Conservation (phyloP, 345 rosid species). For the Rhodomyrtus tomentosa region DNA sequence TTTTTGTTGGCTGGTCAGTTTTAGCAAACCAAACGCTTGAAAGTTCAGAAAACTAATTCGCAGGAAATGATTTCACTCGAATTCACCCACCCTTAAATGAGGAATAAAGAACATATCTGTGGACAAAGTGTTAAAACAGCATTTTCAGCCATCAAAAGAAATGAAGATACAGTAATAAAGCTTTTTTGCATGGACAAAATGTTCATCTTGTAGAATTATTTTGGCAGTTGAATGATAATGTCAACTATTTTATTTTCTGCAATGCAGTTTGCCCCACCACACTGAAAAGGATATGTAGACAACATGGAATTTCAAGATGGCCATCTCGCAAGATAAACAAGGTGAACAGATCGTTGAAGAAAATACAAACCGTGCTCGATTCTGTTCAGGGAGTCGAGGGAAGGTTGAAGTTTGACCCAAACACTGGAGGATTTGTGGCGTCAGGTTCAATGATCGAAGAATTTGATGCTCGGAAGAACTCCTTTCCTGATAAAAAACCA, state of each 20-base stretch:
- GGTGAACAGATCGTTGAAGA: conserved; percentile 68
- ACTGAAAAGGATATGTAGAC: conserved; percentile 88
- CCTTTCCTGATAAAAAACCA: conserved; percentile 10
- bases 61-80: not conserved
- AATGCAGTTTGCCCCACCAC: conserved; percentile 89
- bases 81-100: not conserved
- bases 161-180: not conserved
- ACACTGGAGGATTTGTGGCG: conserved; percentile 58
- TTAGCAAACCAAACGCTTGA: not conserved
- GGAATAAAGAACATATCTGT: not conserved
- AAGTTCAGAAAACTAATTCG: not conserved
- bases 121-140: not conserved
- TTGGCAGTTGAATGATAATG: not conserved
- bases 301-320: conserved; percentile 90
- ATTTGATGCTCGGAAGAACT: conserved; percentile 19
- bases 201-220: not conserved
- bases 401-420: conserved; percentile 62
- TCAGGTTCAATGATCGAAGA: conserved; percentile 35
- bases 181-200: not conserved
- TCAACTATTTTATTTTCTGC: not conserved
- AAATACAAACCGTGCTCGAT: conserved; percentile 70
- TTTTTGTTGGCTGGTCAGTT: not conserved
- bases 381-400: conserved; percentile 92
- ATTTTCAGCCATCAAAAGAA: not conserved
- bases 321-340: conserved; percentile 92